Conservation (phyloP, 163 green algal genomes). For the Scenedesmus sp. region DNA sequence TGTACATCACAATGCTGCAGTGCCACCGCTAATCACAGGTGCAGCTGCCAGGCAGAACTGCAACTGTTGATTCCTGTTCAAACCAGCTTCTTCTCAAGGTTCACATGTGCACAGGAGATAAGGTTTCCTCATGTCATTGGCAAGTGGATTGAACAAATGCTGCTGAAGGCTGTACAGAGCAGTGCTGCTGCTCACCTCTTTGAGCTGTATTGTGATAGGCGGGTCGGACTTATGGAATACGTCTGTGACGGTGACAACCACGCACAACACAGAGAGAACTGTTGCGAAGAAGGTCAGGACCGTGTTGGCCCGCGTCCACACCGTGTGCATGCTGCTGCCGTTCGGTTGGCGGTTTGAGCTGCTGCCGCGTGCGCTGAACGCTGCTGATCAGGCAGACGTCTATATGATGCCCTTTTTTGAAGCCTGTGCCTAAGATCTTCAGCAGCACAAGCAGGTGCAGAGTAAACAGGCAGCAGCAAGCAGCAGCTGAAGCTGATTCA, state of each 20-base stretch:
- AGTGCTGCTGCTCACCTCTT: conserved; percentile 38
- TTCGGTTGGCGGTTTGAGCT: background rate
- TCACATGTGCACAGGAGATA: background rate
- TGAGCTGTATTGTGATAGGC: conserved; percentile 48
- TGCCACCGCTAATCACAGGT: no score
- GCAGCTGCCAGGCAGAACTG: background rate
- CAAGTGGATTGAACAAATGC: background rate
- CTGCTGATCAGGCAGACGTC: background rate
- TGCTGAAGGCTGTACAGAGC: background rate
- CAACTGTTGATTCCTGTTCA: no score
- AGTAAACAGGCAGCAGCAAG: background rate
- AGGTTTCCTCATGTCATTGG: background rate
- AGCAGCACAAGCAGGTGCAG: background rate
- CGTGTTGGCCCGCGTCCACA: conserved; percentile 61
- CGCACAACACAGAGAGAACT: conserved; percentile 56
- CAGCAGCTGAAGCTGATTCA: background rate
- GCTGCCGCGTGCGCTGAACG: background rate
- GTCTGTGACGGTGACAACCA: conserved; percentile 64
- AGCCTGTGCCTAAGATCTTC: background rate
- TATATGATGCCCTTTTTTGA: background rate
- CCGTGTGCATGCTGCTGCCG: conserved; percentile 64
- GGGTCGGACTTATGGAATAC: conserved; percentile 63
- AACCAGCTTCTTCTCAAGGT: no score
- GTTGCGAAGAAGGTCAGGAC: conserved; percentile 70
- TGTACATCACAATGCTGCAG: no score